Percentiles rank a stretch among this genome's conserved stretches.
These are phyloP conservation scores for Penicillium soppii DNA, from an alignment of 495 filamentous ascomycete genomes.

Conservation along the genomic window DNA sequence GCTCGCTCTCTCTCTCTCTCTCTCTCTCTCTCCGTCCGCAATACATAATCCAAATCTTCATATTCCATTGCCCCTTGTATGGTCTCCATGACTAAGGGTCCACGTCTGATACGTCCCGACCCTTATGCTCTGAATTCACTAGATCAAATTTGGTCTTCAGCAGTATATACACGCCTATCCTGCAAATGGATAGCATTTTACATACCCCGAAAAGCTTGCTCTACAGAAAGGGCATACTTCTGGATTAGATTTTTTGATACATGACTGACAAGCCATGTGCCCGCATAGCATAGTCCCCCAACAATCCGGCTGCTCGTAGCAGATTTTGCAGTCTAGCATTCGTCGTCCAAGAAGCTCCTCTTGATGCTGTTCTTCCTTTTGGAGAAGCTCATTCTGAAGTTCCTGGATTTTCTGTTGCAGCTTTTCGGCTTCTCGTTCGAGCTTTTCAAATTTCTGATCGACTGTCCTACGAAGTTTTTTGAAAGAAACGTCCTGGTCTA, in stretches of 20 bases:
- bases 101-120: too few species aligned
- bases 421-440: too few species aligned
- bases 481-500: background rate
- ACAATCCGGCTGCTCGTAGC: background rate
- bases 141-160: background rate
- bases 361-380: background rate
- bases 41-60: too few species aligned
- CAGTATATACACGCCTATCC: background rate
- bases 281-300: background rate
- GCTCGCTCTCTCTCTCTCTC: too few species aligned
- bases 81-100: too few species aligned
- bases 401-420: background rate
- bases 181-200: constrained; percentile 1
- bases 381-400: background rate
- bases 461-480: background rate
- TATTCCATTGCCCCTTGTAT: too few species aligned
- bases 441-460: background rate
- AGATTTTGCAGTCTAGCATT: background rate
- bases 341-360: background rate
- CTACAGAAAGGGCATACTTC: background rate
- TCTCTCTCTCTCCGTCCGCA: too few species aligned
- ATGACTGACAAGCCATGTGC: background rate
- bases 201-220: background rate
- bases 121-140: too few species aligned
- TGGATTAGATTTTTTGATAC: background rate